phyloP scores from a whole-genome alignment of 768 basidiomycete species.

The Mycena rebaudengoi region DNA sequence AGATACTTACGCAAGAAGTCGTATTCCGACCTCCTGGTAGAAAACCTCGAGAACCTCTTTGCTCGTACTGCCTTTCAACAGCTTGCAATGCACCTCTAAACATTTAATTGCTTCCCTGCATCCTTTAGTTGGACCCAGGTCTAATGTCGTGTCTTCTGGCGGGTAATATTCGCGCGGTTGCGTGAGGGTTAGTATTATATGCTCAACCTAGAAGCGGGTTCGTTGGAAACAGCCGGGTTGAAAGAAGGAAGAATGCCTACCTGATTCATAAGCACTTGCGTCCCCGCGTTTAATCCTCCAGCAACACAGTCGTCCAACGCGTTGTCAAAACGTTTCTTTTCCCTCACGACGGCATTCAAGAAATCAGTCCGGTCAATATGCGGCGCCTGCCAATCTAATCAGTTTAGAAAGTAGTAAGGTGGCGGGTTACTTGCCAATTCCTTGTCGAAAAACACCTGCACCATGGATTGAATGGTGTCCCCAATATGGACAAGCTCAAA shows the following conservation, averaged over 20 bases:
- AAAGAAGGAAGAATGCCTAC: slow-evolving; percentile 44
- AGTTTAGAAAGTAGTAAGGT: not conserved
- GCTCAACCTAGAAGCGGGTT: slow-evolving; percentile 75
- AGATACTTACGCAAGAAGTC: slow-evolving; percentile 75
- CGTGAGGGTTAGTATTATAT: slow-evolving; percentile 86
- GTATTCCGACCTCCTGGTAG: slow-evolving; percentile 95
- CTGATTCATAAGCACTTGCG: slow-evolving; percentile 95
- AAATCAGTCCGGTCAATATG: slow-evolving; percentile 96
- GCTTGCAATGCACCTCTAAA: slow-evolving; percentile 88
- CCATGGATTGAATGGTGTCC: slow-evolving; percentile 97
- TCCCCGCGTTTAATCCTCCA: slow-evolving; percentile 92
- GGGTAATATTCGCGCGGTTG: slow-evolving; percentile 92
- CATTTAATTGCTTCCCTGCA: slow-evolving; percentile 92
- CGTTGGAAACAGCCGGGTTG: not conserved
- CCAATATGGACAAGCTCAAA: slow-evolving; percentile 98
- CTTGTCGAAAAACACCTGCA: slow-evolving; percentile 98
- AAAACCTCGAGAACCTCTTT: slow-evolving; percentile 98
- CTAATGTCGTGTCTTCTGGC: slow-evolving; percentile 77
- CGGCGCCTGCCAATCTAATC: slow-evolving; percentile 57
- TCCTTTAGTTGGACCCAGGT: slow-evolving; percentile 86
- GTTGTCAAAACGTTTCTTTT: slow-evolving; percentile 97
- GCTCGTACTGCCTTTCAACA: slow-evolving; percentile 92
- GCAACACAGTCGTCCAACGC: slow-evolving; percentile 94
- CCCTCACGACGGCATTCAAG: slow-evolving; percentile 89
- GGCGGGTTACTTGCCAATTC: slow-evolving; percentile 71